Evolutionary conservation across 768 basidiomycete genomes (phyloP), one percentile per base, ranked within the genome.

Genomic region (Termitomyces sp.): DNA sequence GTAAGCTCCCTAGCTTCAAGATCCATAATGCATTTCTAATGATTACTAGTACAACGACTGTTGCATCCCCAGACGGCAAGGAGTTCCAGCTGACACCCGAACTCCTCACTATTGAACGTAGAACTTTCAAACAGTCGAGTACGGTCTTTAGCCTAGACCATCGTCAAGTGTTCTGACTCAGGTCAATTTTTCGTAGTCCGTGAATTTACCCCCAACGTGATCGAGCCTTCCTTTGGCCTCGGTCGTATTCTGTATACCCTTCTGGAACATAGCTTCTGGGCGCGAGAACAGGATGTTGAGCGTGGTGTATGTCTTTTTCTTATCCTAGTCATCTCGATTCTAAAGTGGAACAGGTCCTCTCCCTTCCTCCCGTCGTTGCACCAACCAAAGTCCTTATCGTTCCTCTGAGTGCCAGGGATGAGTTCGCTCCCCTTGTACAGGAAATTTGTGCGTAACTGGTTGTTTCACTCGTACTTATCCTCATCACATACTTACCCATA

Each of bases 351-450:
- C 43, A 93, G 91, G 92, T 98, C 25, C 82, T 98, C 29, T 97
- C 95, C 12, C 80, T 98, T 16, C 95, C 95, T 14, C 76, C 93
- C 5, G 68, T 90, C 53, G 89, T 98, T 17, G 96, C 96, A 3
- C 97, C 96, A 12, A 96, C 95, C 62, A 98, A 98, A 74, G 92
- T 94, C 62, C 84, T 98, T 65, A 96, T 99, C 71, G 94, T 98
- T 41, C 95, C 97, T 14, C 77, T 98, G 69, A 95, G 91, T 65
- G 83, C 88, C 61, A 89, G 88, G 69, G 81, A 89, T 21, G 89
- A 90, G 62, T 92, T 98, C 65, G 81, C 83, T 59, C 90, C 92
- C 27, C 81, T 96, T 54, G 85, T 97, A 29, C 77, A 80, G 62
- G 89, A 97, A 77, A 86, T 98, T 67, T 95, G 96, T 97, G 68